phyloP scores from a whole-genome alignment of 1,284 basidiomycete genomes.

The Cryptococcus sp. region DNA sequence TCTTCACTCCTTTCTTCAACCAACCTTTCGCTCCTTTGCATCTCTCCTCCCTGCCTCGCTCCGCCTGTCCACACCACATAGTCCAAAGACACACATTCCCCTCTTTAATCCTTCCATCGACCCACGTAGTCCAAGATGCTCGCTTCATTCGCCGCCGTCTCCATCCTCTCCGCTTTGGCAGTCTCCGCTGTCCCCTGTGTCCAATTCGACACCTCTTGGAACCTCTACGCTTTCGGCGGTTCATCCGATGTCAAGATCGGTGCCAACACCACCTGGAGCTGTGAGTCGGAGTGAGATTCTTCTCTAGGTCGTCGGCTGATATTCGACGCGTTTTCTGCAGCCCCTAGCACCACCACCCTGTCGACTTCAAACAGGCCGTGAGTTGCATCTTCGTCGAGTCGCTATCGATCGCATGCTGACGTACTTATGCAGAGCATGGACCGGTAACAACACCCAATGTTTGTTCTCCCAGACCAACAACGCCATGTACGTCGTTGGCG shows the following conservation, averaged over 20 bases:
- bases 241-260: constrained; percentile 51
- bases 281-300: constrained; percentile 37
- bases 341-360: constrained; percentile 35
- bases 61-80: no score
- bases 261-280: constrained; percentile 37
- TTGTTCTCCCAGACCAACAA: constrained; percentile 52
- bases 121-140: constrained; percentile 11
- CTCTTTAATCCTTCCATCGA: no score
- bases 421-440: constrained; percentile 38
- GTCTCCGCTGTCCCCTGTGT: constrained; percentile 47
- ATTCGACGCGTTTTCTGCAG: constrained; percentile 18
- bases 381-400: constrained; percentile 10
- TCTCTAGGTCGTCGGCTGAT: not conserved
- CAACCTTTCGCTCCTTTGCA: no score
- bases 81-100: no score
- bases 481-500: constrained; percentile 75
- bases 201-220: constrained; percentile 49
- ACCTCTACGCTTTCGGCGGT: constrained; percentile 54
- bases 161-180: constrained; percentile 30
- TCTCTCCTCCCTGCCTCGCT: no score
- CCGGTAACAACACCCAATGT: constrained; percentile 51
- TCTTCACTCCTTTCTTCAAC: no score
- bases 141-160: constrained; percentile 10
- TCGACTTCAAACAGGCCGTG: constrained; percentile 47
- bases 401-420: constrained; percentile 9